A percentile compares a stretch with the other conserved stretches of the same genome.
Conservation (phyloP, 2,329 filamentous ascomycete species). For the Tricladium varicosporioides region DNA sequence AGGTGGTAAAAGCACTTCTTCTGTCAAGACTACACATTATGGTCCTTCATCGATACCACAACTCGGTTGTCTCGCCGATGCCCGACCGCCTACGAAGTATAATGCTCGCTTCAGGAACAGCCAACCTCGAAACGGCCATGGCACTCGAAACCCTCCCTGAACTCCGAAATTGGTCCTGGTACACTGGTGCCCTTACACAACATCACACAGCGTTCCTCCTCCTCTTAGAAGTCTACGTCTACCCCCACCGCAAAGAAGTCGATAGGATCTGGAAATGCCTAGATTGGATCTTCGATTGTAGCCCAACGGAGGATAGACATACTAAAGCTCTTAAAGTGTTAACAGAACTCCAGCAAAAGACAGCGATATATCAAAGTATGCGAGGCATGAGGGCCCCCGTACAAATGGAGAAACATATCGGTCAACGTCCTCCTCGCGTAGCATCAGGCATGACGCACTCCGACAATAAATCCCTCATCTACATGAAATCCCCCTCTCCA, state of each 20-base stretch:
- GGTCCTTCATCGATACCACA: slow-evolving; percentile 66
- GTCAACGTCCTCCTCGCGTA: slow-evolving; percentile 19
- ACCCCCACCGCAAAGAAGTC: slow-evolving; percentile 46
- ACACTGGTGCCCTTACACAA: slow-evolving; percentile 67
- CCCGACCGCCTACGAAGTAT: slow-evolving; percentile 63
- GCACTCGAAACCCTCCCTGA: slow-evolving; percentile 50
- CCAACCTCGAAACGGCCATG: slow-evolving; percentile 53
- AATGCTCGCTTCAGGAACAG: slow-evolving; percentile 58
- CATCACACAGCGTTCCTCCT: slow-evolving; percentile 70
- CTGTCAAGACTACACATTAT: slow-evolving; percentile 63
- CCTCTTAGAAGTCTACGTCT: slow-evolving; percentile 61
- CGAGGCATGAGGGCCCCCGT: slow-evolving; percentile 54
- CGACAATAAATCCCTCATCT: slow-evolving; percentile 4
- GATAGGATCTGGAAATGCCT: slow-evolving; percentile 68
- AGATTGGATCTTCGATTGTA: slow-evolving; percentile 68
- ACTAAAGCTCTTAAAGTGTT: slow-evolving; percentile 62
- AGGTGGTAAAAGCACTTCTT: slow-evolving; percentile 63
- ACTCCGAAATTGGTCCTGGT: slow-evolving; percentile 65
- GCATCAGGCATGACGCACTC: slow-evolving; percentile 10
- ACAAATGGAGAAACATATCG: slow-evolving; percentile 32
- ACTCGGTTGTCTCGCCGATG: slow-evolving; percentile 40
- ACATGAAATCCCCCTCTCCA: background rate
- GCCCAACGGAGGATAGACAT: slow-evolving; percentile 47
- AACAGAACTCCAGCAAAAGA: slow-evolving; percentile 59
- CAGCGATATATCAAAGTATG: slow-evolving; percentile 56